A percentile compares a stretch with the other conserved stretches of the same genome.
Conservation (phyloP, 768 basidiomycete species). For the Boletales sp. region DNA sequence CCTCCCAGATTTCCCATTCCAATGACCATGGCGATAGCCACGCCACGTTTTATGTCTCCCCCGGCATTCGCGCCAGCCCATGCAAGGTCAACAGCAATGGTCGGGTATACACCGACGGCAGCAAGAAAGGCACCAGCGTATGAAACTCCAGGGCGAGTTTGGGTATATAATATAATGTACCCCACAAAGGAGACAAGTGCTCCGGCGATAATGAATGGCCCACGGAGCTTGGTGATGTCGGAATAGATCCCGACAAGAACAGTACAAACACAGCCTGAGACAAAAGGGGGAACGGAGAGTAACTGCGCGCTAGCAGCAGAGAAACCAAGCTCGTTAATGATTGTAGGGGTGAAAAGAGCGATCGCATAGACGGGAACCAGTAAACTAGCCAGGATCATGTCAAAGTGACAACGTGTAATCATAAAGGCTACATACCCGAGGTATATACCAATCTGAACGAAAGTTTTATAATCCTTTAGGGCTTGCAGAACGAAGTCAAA, state of each 20-base stretch:
- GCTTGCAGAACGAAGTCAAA: constrained; percentile 48
- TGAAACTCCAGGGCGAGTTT: constrained; percentile 17
- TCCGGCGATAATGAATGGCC: constrained; percentile 46
- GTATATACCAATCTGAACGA: constrained; percentile 34
- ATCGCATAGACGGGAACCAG: constrained; percentile 46
- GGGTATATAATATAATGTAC: constrained; percentile 45
- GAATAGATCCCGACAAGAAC: constrained; percentile 40
- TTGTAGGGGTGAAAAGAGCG: constrained; percentile 50
- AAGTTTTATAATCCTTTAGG: constrained; percentile 43
- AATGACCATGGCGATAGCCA: constrained; percentile 51
- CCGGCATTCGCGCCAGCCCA: constrained; percentile 58
- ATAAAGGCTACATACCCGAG: constrained; percentile 32
- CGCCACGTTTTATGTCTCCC: constrained; percentile 50
- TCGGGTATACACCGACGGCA: constrained; percentile 51
- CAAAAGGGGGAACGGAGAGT: constrained; percentile 49
- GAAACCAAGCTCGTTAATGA: constrained; percentile 49
- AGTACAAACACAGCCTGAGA: constrained; percentile 43
- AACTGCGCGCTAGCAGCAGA: constrained; percentile 47
- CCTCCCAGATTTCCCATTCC: constrained; percentile 57
- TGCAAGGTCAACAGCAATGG: constrained; percentile 44
- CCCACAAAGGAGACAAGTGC: constrained; percentile 46
- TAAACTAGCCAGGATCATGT: constrained; percentile 26
- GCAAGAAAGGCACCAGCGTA: constrained; percentile 50
- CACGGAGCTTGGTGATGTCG: constrained; percentile 41
- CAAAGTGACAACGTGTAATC: neutral